Conservation (phyloP, 352 stramenopile species). For the Globisporangium echinulatum region DNA sequence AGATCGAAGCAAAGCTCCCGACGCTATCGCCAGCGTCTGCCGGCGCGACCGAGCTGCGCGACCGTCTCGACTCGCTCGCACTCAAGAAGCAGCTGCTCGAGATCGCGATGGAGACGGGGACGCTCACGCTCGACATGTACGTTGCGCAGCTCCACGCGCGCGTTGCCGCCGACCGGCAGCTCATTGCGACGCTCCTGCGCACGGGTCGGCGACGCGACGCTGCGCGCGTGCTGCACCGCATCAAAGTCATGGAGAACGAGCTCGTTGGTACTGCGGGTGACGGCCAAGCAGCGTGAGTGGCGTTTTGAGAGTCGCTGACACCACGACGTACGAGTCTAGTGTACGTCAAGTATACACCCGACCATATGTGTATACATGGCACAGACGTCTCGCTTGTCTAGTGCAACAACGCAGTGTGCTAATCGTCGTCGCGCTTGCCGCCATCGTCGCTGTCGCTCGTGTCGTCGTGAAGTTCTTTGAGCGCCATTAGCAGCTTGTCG, state of each 20-base stretch:
- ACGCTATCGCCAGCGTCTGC: conserved; percentile 21
- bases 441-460: background rate
- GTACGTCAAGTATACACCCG: background rate
- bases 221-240: conserved; percentile 58
- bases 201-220: conserved; percentile 44
- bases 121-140: conserved; percentile 70
- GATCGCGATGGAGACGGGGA: conserved; percentile 79
- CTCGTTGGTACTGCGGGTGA: conserved; percentile 31
- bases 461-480: conserved; percentile 21
- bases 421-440: conserved; percentile 9
- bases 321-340: background rate
- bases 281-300: conserved; percentile 4
- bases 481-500: conserved; percentile 23
- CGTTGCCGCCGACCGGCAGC: conserved; percentile 42
- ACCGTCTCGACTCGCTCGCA: conserved; percentile 60
- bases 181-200: conserved; percentile 40
- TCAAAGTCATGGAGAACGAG: conserved; percentile 80
- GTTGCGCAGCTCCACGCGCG: conserved; percentile 35
- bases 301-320: no score
- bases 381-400: background rate
- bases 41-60: conserved; percentile 26
- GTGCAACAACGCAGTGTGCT: no score
- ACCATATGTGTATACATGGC: background rate
- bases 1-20: conserved; percentile 47
- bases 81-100: conserved; percentile 80